Evolutionary conservation across 2,329 filamentous ascomycete species (phyloP).

Genomic region (Aschersonia sp.): DNA sequence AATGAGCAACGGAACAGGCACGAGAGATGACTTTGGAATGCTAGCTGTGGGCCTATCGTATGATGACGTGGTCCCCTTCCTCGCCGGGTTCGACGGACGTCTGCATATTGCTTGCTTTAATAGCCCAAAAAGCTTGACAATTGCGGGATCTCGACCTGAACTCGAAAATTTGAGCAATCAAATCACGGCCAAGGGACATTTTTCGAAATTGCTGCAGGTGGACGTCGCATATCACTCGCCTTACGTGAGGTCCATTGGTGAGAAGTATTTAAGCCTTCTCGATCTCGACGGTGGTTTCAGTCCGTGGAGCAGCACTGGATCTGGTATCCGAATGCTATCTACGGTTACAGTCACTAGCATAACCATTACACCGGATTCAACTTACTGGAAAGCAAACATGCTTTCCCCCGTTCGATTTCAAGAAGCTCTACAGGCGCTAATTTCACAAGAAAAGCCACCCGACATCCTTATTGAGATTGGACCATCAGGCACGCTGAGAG

Average conservation of each 20-base stretch:
- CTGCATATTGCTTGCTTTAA: conserved; percentile 10
- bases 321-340: not conserved
- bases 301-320: not conserved
- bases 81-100: not conserved
- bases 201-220: conserved; percentile 10
- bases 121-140: conserved; percentile 10
- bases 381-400: not conserved
- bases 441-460: not conserved
- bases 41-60: conserved; percentile 13
- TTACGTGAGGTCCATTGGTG: conserved; percentile 13
- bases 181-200: too few species aligned
- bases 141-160: conserved; percentile 7
- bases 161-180: too few species aligned
- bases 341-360: not conserved
- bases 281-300: not conserved
- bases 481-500: not conserved
- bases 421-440: not conserved
- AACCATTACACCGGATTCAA: not conserved
- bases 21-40: too few species aligned
- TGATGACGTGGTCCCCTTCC: not conserved
- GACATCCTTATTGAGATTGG: conserved; percentile 1
- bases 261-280: conserved; percentile 20
- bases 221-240: conserved; percentile 9
- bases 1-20: conserved; percentile 5
- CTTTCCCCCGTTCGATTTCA: not conserved